Evolutionary conservation across 768 basidiomycete species (phyloP).

Genomic region (Termitomyces sp.): DNA sequence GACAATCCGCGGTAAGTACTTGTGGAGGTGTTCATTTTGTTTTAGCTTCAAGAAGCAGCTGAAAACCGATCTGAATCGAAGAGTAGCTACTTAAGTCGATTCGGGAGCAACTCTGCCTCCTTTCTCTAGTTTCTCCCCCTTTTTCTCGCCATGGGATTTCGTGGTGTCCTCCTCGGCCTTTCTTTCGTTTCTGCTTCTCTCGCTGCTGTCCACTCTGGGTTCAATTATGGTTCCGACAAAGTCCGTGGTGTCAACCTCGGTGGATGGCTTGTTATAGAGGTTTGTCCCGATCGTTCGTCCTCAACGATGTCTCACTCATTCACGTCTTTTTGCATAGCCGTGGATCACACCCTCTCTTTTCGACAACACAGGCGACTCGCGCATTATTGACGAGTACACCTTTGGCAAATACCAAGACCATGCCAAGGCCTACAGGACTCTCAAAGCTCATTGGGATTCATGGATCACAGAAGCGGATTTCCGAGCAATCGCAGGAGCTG

Average conservation of each 20-base stretch:
- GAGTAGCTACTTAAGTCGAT: not conserved
- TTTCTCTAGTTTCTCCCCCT: not conserved
- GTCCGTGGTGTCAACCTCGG: conserved; percentile 86
- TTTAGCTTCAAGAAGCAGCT: conserved; percentile 19
- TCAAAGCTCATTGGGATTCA: conserved; percentile 72
- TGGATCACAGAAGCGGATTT: conserved; percentile 88
- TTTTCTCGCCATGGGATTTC: conserved; percentile 9
- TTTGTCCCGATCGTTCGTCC: conserved; percentile 15
- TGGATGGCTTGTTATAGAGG: conserved; percentile 47
- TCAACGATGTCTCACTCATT: conserved; percentile 3
- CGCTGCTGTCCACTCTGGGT: conserved; percentile 44
- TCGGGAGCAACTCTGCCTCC: not conserved
- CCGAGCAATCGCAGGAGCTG: conserved; percentile 65
- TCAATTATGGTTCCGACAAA: conserved; percentile 69
- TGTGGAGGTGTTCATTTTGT: conserved; percentile 9
- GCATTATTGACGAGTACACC: conserved; percentile 76
- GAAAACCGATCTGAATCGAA: conserved; percentile 14
- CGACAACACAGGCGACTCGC: conserved; percentile 55
- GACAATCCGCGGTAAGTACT: not conserved
- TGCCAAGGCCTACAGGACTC: conserved; percentile 39
- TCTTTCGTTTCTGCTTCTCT: conserved; percentile 27
- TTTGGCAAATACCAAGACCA: conserved; percentile 61
- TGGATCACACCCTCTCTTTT: conserved; percentile 81
- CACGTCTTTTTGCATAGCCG: conserved; percentile 34
- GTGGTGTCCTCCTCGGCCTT: conserved; percentile 18